Evolutionary conservation across 2,329 filamentous ascomycete genomes (phyloP).

Genomic region (Neocatenulostroma microsporum): DNA sequence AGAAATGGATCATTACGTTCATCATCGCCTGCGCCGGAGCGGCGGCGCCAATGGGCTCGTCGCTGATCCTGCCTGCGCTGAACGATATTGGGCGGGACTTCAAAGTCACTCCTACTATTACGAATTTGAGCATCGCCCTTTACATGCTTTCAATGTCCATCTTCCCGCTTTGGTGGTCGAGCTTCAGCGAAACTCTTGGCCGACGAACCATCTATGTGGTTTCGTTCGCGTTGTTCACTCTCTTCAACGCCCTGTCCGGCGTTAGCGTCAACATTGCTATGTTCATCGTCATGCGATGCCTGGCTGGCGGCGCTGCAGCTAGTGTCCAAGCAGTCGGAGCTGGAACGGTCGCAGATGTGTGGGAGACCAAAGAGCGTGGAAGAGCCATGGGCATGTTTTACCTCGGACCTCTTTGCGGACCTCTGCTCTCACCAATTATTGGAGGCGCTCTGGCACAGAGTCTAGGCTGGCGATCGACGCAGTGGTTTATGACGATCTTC

Average conservation of each 20-base stretch:
- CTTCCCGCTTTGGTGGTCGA: conserved; percentile 81
- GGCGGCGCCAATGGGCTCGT: conserved; percentile 73
- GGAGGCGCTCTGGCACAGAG: conserved; percentile 63
- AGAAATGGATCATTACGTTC: conserved; percentile 78
- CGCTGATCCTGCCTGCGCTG: conserved; percentile 72
- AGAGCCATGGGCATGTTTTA: conserved; percentile 79
- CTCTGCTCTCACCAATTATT: conserved; percentile 66
- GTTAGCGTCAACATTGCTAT: conserved; percentile 62
- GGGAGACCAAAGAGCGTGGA: conserved; percentile 65
- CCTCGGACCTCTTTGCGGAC: conserved; percentile 67
- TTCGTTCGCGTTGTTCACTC: conserved; percentile 63
- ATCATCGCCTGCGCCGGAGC: conserved; percentile 70
- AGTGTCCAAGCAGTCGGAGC: conserved; percentile 77
- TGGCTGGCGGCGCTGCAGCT: conserved; percentile 68
- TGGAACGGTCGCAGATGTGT: conserved; percentile 75
- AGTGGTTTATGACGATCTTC: conserved; percentile 70
- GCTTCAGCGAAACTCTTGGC: conserved; percentile 64
- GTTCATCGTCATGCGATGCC: conserved; percentile 68
- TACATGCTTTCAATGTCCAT: conserved; percentile 77
- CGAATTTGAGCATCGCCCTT: conserved; percentile 67
- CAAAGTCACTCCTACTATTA: conserved; percentile 54
- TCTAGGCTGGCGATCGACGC: conserved; percentile 66
- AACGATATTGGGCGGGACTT: conserved; percentile 56
- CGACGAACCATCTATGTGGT: conserved; percentile 70
- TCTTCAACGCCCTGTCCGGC: conserved; percentile 64